phyloP scores from a whole-genome alignment of 2,329 filamentous ascomycete species.

The Plectosphaerella cucumerina region DNA sequence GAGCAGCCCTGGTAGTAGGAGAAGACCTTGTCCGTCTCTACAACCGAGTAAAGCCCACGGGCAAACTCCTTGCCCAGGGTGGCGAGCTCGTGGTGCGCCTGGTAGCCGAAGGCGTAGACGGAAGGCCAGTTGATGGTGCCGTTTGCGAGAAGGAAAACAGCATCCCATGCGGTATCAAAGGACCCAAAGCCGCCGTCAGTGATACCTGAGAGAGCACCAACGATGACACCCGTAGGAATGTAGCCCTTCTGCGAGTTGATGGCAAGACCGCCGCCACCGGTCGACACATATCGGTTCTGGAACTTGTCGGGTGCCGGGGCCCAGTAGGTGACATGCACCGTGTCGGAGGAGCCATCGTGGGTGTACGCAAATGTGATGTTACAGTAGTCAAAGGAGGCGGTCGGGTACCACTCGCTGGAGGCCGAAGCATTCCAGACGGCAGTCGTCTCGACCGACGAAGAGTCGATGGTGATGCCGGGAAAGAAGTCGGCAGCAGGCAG shows the following conservation, averaged over 20 bases:
- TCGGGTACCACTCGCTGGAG: constrained; percentile 21
- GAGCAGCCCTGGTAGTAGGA: constrained; percentile 52
- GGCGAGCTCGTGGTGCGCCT: constrained; percentile 29
- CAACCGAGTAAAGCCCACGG: constrained; percentile 32
- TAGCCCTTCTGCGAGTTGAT: constrained; percentile 29
- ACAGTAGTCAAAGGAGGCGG: constrained; percentile 33
- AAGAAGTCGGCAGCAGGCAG: constrained; percentile 17
- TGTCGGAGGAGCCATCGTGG: constrained; percentile 31
- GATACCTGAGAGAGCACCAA: constrained; percentile 42
- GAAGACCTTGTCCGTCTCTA: constrained; percentile 24
- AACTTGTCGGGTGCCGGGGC: constrained; percentile 36
- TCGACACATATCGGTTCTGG: constrained; percentile 40
- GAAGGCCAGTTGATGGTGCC: constrained; percentile 31
- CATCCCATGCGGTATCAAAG: constrained; percentile 34
- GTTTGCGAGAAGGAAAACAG: constrained; percentile 29
- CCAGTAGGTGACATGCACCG: constrained; percentile 33
- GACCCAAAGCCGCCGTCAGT: constrained; percentile 48
- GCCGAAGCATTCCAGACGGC: constrained; percentile 26
- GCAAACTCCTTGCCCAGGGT: constrained; percentile 38
- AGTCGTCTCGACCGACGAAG: constrained; percentile 19
- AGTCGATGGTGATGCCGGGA: constrained; percentile 20
- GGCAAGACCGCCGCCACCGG: constrained; percentile 40
- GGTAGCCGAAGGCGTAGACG: constrained; percentile 32
- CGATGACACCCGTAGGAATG: constrained; percentile 35
- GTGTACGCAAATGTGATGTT: constrained; percentile 42